Evolutionary conservation across 1,284 basidiomycete species (phyloP), one percentile per base, ranked within the genome.

Genomic region (Trichosporon inkin): DNA sequence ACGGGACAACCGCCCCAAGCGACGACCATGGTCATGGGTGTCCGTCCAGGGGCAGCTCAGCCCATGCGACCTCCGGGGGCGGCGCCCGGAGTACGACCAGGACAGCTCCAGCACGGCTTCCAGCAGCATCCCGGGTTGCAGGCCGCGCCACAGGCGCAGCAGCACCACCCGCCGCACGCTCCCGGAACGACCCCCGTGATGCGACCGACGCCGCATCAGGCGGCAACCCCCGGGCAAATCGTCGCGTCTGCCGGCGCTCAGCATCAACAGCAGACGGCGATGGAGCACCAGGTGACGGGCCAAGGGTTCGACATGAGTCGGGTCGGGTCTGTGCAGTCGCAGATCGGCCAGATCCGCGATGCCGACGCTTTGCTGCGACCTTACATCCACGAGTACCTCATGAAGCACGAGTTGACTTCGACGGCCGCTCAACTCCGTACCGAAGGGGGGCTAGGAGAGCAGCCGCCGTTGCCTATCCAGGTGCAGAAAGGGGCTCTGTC

Each of bases 351-450:
- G 52, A 36, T 41, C 14, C 63, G 56, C 39, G 70, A 72, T 56
- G 65, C 68, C 13, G 75, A 76, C 51, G 59, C 62, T 35, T 60
- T 76, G 75, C 60, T 79, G 24, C 72, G 70, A 57, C 56, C 75
- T 32, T 79, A 76, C 56, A 72, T 78, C 13, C 66, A 72, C 64
- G 77, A 79, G 62, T 79, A 73, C 55, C 68, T 78, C 22, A 35
- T 73, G 20, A 79, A 75, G 65, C 67, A 75, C 56, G 69, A 71
- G 28, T 71, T 73, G 28, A 63, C 64, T 4, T 66, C 63, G 1
- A 65, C 76, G 2, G 77, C 77, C 1, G 63, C 67, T 14, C 69
- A 74, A 14, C 69, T 79, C 28, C 66, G 71, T n/a, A 67, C 62
- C 11, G 77, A 78, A 55, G 73, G 73, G 5, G 70, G 70, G 7